Percentiles rank a stretch among this genome's conserved stretches.
Evolutionary conservation across 1,284 basidiomycete genomes (phyloP).

Genomic region (Leccinum griseonigrum): DNA sequence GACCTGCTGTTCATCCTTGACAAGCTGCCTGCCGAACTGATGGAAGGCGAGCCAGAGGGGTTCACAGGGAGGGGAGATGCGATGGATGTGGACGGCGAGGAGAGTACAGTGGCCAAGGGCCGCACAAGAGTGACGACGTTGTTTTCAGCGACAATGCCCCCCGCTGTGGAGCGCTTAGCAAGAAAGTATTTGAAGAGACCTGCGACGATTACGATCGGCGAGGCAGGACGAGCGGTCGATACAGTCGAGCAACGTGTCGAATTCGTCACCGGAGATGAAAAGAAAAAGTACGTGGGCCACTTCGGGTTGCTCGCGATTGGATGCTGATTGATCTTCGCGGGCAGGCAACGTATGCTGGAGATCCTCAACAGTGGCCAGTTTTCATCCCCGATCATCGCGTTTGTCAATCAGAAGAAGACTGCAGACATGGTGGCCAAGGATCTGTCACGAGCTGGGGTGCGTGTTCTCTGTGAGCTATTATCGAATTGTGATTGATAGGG

Average conservation of each 20-base stretch:
- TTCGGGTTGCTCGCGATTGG: neutral
- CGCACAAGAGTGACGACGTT: constrained; percentile 86
- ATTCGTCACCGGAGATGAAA: constrained; percentile 90
- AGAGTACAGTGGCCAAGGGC: constrained; percentile 57
- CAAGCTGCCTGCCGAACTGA: constrained; percentile 80
- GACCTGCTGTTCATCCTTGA: constrained; percentile 96
- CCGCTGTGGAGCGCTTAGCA: constrained; percentile 91
- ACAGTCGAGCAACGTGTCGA: constrained; percentile 97
- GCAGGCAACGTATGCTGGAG: constrained; percentile 79
- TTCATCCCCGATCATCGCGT: constrained; percentile 93
- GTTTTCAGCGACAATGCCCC: constrained; percentile 98
- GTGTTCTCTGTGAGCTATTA: constrained; percentile 26
- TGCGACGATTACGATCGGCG: constrained; percentile 96
- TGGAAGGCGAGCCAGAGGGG: constrained; percentile 76
- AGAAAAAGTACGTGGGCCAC: constrained; percentile 69
- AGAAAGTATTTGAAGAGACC: constrained; percentile 92
- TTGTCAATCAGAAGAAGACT: constrained; percentile 99
- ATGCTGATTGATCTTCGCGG: constrained; percentile 10
- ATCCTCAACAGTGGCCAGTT: constrained; percentile 85
- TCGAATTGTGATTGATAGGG: constrained; percentile 11
- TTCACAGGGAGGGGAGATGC: constrained; percentile 26
- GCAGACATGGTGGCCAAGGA: constrained; percentile 96
- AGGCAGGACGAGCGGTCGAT: constrained; percentile 95
- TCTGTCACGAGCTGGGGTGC: constrained; percentile 78
- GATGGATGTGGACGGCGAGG: constrained; percentile 62